These are phyloP conservation scores for Starmerella lactis-condensi DNA, from an alignment of 805 yeast species.

Conservation along the genomic window DNA sequence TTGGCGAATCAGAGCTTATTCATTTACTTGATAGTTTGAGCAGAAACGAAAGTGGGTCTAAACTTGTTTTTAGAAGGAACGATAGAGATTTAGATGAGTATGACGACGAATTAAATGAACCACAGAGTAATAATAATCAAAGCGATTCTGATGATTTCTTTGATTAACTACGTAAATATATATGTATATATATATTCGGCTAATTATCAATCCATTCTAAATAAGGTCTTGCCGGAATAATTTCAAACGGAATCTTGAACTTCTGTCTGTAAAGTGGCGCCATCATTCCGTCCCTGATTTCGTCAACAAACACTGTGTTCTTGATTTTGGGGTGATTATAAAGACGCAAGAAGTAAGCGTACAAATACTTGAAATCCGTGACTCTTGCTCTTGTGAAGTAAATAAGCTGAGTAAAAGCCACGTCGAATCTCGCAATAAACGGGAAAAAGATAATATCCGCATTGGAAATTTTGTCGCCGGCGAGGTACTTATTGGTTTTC, in stretches of 20 bases:
- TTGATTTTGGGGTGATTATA: constrained; percentile 49
- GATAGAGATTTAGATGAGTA: constrained; percentile 35
- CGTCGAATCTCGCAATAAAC: constrained; percentile 73
- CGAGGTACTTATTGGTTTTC: constrained; percentile 28
- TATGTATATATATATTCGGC: background rate
- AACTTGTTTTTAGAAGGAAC: constrained; percentile 18
- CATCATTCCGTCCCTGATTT: constrained; percentile 28
- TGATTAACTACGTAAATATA: constrained; percentile 21
- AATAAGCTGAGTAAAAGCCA: constrained; percentile 80
- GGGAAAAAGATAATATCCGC: constrained; percentile 75
- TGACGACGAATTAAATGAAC: constrained; percentile 1
- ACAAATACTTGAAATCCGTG: constrained; percentile 51
- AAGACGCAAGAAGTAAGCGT: constrained; percentile 59
- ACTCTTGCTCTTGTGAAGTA: constrained; percentile 68
- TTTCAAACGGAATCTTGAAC: background rate
- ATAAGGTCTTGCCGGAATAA: constrained; percentile 5
- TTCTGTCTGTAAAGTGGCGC: background rate
- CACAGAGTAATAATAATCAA: constrained; percentile 2
- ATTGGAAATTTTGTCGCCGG: constrained; percentile 58
- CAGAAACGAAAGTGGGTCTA: constrained; percentile 33
- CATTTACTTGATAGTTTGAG: constrained; percentile 68
- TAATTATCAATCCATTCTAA: constrained; percentile 5
- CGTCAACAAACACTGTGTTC: constrained; percentile 70
- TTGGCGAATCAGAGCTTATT: constrained; percentile 69
- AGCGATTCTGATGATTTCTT: constrained; percentile 27